phyloP scores from a whole-genome alignment of 768 basidiomycete genomes.

The Collybia sp. region DNA sequence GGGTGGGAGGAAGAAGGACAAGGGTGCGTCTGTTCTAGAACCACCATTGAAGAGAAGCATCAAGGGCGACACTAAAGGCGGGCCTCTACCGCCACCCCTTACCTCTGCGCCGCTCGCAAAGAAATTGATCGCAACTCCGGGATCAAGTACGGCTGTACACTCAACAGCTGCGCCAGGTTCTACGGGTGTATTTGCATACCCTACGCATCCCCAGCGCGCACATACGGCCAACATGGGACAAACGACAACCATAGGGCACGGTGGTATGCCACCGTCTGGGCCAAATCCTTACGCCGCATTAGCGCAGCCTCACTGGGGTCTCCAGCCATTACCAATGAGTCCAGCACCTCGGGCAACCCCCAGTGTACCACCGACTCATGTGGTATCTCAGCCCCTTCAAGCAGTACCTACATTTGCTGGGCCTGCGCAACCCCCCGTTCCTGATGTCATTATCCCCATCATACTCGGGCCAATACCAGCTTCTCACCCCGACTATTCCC shows the following conservation, averaged over 20 bases:
- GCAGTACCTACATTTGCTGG: conserved; percentile 21
- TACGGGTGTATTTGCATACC: conserved; percentile 38
- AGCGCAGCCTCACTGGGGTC: conserved; percentile 28
- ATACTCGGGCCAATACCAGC: conserved; percentile 68
- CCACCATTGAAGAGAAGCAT: conserved; percentile 68
- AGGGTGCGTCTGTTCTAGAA: conserved; percentile 42
- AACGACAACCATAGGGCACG: conserved; percentile 17
- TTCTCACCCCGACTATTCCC: conserved; percentile 51
- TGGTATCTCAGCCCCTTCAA: conserved; percentile 11
- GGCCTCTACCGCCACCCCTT: conserved; percentile 61
- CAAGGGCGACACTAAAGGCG: conserved; percentile 56
- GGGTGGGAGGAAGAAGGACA: conserved; percentile 57
- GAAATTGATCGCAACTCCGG: conserved; percentile 26
- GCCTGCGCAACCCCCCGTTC: conserved; percentile 22
- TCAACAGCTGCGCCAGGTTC: conserved; percentile 18
- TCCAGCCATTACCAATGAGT: conserved; percentile 19
- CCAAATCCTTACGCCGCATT: conserved; percentile 36
- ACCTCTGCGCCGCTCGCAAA: conserved; percentile 59
- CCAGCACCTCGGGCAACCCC: conserved; percentile 18
- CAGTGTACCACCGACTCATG: conserved; percentile 11
- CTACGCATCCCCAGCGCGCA: conserved; percentile 24
- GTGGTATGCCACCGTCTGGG: conserved; percentile 19
- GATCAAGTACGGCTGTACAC: conserved; percentile 9
- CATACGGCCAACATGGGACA: conserved; percentile 17
- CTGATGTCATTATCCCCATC: conserved; percentile 72